phyloP scores from a whole-genome alignment of 108 stramenopile genomes.

The Aurantiochytrium sp. region DNA sequence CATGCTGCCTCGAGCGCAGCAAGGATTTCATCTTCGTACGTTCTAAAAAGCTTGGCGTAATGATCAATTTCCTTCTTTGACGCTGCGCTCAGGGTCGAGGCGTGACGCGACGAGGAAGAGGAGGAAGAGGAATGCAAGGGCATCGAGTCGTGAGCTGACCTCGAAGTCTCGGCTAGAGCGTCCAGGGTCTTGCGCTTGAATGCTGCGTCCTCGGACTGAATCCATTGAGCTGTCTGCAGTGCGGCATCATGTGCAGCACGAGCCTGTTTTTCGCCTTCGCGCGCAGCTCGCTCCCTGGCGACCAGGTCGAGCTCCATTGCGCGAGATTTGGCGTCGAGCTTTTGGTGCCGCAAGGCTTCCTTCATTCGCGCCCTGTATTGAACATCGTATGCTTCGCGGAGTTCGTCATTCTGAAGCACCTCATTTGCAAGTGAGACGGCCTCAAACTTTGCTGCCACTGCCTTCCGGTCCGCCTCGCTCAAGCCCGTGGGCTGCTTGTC shows the following conservation, averaged over 20 bases:
- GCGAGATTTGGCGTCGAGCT: not conserved
- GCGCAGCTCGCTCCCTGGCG: not conserved
- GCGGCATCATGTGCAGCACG: not conserved
- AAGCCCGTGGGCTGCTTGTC: conserved; percentile 2
- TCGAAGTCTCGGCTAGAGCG: not conserved
- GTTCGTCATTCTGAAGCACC: not conserved
- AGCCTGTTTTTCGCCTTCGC: not conserved
- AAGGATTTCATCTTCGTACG: not conserved
- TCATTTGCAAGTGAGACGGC: not conserved
- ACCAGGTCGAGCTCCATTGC: not conserved
- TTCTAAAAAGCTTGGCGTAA: not conserved
- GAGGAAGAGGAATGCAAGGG: too few relatives aligned
- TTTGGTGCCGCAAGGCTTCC: not conserved
- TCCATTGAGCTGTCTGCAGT: not conserved
- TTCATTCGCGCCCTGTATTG: not conserved
- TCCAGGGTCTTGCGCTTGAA: not conserved
- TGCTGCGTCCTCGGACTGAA: not conserved
- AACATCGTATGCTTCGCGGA: not conserved
- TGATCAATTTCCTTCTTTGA: not conserved
- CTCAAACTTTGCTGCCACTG: not conserved
- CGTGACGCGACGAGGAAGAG: too few relatives aligned
- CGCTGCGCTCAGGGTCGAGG: too few relatives aligned
- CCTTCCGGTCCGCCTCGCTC: not conserved
- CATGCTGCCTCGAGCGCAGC: not conserved
- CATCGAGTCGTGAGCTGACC: not conserved